A percentile compares a stretch with the other conserved stretches of the same genome.
Evolutionary conservation across 148 eudicot genomes (phyloP).

Genomic region (Nyssa sinensis): DNA sequence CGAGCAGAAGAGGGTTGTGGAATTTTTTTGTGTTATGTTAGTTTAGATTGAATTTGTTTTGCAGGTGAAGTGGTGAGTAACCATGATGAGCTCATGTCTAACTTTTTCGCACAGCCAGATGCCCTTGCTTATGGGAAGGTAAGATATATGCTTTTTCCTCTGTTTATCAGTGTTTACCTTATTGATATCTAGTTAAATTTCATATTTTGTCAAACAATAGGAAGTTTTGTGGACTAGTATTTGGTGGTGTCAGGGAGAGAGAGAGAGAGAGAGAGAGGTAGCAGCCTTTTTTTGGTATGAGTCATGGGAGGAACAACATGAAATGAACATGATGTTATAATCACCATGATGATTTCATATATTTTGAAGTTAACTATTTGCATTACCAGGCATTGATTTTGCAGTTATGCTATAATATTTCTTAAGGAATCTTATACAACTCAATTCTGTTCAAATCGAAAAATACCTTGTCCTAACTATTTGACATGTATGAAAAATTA

Average conservation of each 20-base stretch:
- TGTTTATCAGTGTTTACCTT: background rate
- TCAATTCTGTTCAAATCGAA: no score
- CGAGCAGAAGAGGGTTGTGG: background rate
- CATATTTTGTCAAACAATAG: background rate
- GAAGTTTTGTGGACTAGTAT: background rate
- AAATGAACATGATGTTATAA: background rate
- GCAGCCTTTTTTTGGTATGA: background rate
- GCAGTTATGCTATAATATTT: background rate
- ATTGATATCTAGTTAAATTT: background rate
- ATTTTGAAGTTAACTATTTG: background rate
- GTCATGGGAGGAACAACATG: background rate
- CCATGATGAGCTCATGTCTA: slow-evolving; percentile 99
- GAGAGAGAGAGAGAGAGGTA: background rate
- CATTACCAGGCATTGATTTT: background rate
- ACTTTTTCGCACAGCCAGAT: slow-evolving; percentile 98
- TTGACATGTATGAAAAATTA: background rate
- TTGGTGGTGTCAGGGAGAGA: background rate
- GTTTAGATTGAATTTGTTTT: slow-evolving; percentile 22
- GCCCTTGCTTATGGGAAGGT: slow-evolving; percentile 99
- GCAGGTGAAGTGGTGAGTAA: slow-evolving; percentile 90
- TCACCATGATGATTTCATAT: background rate
- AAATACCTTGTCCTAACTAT: background rate
- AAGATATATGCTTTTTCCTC: slow-evolving; percentile 1
- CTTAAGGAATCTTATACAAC: background rate
- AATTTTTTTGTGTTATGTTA: slow-evolving; percentile 3